These are phyloP conservation scores for Euryodendron excelsum DNA, from an alignment of 148 eudicot genomes.

Conservation along the genomic window DNA sequence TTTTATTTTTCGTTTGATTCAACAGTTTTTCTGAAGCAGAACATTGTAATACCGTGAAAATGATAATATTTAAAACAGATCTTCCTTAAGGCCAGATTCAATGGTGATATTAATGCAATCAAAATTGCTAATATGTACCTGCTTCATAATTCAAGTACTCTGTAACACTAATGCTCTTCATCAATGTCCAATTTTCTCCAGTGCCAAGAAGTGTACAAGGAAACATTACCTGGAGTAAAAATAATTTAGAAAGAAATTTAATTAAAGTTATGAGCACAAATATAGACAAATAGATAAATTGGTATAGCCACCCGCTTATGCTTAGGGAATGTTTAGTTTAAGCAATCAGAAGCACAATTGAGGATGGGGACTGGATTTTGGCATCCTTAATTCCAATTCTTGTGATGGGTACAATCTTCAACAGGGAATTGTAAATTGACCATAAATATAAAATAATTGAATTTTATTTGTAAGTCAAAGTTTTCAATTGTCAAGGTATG, in stretches of 20 bases:
- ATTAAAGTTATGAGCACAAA: neutral
- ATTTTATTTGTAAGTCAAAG: neutral
- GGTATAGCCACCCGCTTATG: neutral
- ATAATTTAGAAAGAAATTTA: neutral
- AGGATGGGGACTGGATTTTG: neutral
- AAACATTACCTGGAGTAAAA: slow-evolving; percentile 63
- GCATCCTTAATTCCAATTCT: neutral
- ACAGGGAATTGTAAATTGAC: neutral
- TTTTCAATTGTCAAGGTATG: neutral
- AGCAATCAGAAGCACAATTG: neutral
- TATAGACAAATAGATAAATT: neutral
- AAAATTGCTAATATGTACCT: slow-evolving; percentile 31
- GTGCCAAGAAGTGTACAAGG: slow-evolving; percentile 87
- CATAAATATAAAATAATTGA: neutral
- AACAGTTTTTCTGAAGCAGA: neutral
- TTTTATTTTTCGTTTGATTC: neutral
- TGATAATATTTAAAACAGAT: neutral
- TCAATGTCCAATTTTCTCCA: slow-evolving; percentile 77
- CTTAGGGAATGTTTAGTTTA: neutral
- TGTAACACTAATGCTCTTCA: slow-evolving; percentile 81
- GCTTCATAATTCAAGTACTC: slow-evolving; percentile 84
- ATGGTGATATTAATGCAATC: neutral
- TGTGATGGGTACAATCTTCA: neutral
- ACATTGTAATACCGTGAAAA: neutral
- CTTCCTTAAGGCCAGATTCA: neutral